Conservation (phyloP, 257 asterid genomes). For the Schizonepeta tenuifolia region DNA sequence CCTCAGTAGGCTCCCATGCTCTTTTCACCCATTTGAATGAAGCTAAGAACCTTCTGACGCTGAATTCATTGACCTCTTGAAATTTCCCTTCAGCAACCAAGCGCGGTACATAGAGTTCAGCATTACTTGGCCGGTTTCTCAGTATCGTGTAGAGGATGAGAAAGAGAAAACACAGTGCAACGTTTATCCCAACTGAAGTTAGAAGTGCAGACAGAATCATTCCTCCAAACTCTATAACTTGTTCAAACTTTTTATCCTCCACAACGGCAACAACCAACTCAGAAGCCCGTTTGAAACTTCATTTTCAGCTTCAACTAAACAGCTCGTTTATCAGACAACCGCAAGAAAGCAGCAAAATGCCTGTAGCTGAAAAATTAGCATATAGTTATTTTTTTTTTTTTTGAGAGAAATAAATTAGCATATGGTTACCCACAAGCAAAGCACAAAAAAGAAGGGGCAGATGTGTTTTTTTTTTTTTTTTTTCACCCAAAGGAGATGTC, state of each 20-base stretch:
- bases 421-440: slow-evolving; percentile 1
- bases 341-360: slow-evolving; percentile 31
- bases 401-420: no score
- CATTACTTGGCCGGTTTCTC: slow-evolving; percentile 74
- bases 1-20: slow-evolving; percentile 90
- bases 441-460: not conserved
- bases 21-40: slow-evolving; percentile 76
- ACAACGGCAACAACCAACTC: slow-evolving; percentile 28
- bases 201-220: slow-evolving; percentile 95
- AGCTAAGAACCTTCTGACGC: slow-evolving; percentile 53
- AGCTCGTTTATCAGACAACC: slow-evolving; percentile 24
- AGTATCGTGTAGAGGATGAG: slow-evolving; percentile 65
- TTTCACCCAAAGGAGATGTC: not conserved
- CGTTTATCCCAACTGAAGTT: slow-evolving; percentile 88
- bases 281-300: slow-evolving; percentile 11
- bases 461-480: not conserved
- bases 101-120: slow-evolving; percentile 72
- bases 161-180: slow-evolving; percentile 61
- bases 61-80: slow-evolving; percentile 39
- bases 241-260: slow-evolving; percentile 1
- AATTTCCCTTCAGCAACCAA: slow-evolving; percentile 72
- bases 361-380: slow-evolving; percentile 18
- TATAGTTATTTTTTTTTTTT: no score
- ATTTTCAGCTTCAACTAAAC: slow-evolving; percentile 17
- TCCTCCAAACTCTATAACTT: slow-evolving; percentile 40